Evolutionary conservation across 1,284 basidiomycete species (phyloP).

Genomic region (Trichosporon coremiiforme): DNA sequence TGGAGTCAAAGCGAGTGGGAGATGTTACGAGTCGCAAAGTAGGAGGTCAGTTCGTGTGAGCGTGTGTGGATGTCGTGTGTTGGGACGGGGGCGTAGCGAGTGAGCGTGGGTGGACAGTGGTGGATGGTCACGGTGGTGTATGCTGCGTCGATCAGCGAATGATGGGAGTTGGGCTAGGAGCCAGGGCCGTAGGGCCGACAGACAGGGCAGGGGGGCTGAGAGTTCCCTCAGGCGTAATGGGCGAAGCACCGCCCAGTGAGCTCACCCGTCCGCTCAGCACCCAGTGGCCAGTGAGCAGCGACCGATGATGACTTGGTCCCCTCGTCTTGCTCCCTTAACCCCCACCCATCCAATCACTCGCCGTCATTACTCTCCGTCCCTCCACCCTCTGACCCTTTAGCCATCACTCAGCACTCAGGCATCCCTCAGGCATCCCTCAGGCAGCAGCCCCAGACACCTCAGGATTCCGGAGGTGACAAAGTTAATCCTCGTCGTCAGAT

Average conservation of each 20-base stretch:
- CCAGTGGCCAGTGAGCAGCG: neutral
- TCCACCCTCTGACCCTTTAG: neutral
- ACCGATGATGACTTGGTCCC: slow-evolving; percentile 7
- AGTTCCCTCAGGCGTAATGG: too few species aligned
- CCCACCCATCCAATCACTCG: neutral
- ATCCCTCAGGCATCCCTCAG: neutral
- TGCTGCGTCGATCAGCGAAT: slow-evolving; percentile 14
- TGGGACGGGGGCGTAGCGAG: neutral
- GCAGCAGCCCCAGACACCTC: neutral
- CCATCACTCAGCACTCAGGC: too few species aligned
- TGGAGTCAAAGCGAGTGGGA: neutral
- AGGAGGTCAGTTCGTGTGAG: neutral
- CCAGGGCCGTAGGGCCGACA: neutral
- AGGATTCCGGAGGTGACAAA: slow-evolving; percentile 6
- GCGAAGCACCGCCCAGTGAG: neutral
- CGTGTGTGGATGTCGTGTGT: neutral
- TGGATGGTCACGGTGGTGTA: neutral
- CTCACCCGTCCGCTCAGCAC: neutral
- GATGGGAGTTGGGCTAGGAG: neutral
- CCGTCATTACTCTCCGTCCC: neutral
- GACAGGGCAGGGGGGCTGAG: neutral
- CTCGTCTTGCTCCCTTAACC: neutral
- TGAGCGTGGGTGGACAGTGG: neutral
- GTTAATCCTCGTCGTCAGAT: slow-evolving; percentile 2
- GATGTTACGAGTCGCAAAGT: neutral